These are phyloP conservation scores for Pseudoscleropodium purum DNA, from an alignment of 225 moss, liverwort and hornwort species.

Conservation along the genomic window DNA sequence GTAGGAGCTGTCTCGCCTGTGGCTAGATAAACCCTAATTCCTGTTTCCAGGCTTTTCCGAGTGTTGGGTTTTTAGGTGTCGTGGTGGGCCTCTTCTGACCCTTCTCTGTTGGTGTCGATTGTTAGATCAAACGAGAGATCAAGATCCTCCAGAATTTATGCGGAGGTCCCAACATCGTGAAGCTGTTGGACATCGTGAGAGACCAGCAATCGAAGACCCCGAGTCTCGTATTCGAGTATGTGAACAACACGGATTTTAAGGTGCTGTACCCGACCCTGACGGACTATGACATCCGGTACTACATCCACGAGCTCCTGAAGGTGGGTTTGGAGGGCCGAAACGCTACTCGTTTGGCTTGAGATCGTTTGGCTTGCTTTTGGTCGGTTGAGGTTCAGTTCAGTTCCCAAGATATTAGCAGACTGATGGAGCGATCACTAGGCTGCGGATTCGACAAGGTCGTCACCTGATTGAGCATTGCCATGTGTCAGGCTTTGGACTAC, in stretches of 20 bases:
- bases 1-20: not conserved
- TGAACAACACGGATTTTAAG: conserved; percentile 96
- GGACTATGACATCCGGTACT: conserved; percentile 91
- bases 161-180: conserved; percentile 94
- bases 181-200: conserved; percentile 91
- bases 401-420: not conserved
- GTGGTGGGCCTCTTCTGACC: not conserved
- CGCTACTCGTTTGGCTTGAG: not conserved
- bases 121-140: conserved; percentile 84
- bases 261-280: conserved; percentile 91
- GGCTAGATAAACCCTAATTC: not conserved
- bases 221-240: conserved; percentile 90
- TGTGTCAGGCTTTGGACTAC: conserved; percentile 82
- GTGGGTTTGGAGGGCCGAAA: conserved; percentile 13
- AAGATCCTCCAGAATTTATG: conserved; percentile 91
- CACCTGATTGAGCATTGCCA: not conserved
- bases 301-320: conserved; percentile 95
- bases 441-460: not conserved
- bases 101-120: not conserved
- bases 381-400: not conserved
- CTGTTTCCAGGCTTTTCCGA: not conserved
- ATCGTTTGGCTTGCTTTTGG: not conserved
- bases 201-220: conserved; percentile 99
- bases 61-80: not conserved
- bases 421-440: not conserved